Base-by-base conservation (phyloP, 495 filamentous ascomycete genomes). In the Penicillium salamii region DNA sequence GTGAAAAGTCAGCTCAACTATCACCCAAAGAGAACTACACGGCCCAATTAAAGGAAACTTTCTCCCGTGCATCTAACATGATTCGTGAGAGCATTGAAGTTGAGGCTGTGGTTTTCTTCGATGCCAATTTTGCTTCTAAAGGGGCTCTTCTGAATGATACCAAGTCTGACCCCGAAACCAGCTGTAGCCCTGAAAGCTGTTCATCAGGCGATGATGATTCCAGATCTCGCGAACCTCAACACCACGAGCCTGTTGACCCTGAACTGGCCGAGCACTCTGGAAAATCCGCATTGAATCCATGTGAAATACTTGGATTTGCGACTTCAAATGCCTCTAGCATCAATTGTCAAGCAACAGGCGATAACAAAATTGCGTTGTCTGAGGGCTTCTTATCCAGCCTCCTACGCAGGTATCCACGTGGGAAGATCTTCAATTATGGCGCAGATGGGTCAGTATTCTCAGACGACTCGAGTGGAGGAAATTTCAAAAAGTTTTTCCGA, bases 31-130 rank as follows among this genome's bases (percentile, higher is more conserved):
- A 35, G 9, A 32, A 31, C 20, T 47, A 58, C 19, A 19, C 28
- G 12, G 23, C 34, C 19, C 38, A 52, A 6, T 12, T 54, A 7
- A 32, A 41, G 19, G 43, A 54, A n/a, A 44, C 54, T 0, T 63
- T 63, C 31, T 61, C 58, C 6, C 66, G 69, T 31, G 78, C 77
- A 15, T 63, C 71, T 28, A 74, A 73, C 37, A 62, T 80, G 20
- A 71, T 79, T 33, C 66, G 77, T 18, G 73, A 79, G 50, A 65
- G 73, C 11, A 71, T 78, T 21, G 70, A 74, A 17, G 70, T 75
- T 7, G 76, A 78, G 6, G 78, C 74, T 0, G 68, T 71, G 9
- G 43, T 77, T 8, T 79, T 75, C 48, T 63, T 76, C n/a, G 71
- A 80, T 52, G 77, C 76, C 15, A 72, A 75, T 19, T 59, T 59